phyloP scores from a whole-genome alignment of 257 asterid species.

The Linderniella brevidens region DNA sequence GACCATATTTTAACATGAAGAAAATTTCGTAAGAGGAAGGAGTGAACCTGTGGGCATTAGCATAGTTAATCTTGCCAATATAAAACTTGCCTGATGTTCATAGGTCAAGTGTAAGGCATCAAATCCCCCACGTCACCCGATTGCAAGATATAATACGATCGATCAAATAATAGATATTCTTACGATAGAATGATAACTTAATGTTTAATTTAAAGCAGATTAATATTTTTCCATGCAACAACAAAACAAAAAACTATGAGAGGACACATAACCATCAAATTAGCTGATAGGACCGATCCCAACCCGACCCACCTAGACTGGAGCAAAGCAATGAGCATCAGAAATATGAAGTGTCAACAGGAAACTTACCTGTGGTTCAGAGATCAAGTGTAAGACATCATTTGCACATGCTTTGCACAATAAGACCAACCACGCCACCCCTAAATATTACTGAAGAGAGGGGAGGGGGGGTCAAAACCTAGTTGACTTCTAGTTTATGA shows the following conservation, averaged over 20 bases:
- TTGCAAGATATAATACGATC: too few relatives aligned
- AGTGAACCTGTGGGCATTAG: constrained; percentile 78
- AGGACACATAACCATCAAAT: constrained; percentile 1
- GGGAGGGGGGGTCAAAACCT: neutral
- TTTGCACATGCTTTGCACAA: constrained; percentile 13
- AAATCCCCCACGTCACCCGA: constrained; percentile 43
- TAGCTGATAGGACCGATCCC: constrained; percentile 1
- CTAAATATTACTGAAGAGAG: neutral
- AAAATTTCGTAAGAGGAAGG: neutral
- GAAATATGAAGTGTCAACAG: constrained; percentile 23
- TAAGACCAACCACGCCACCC: neutral
- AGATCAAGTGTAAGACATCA: constrained; percentile 61
- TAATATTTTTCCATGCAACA: constrained; percentile 1
- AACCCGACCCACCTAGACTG: constrained; percentile 11
- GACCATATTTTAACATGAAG: neutral
- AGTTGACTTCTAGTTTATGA: neutral
- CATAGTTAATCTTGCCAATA: constrained; percentile 32
- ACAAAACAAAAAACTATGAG: constrained; percentile 4
- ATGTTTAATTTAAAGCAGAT: too few relatives aligned
- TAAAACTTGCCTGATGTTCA: constrained; percentile 80
- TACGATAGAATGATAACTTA: too few relatives aligned
- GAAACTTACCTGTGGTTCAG: constrained; percentile 55
- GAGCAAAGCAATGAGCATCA: constrained; percentile 43
- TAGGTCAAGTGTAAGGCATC: constrained; percentile 96
- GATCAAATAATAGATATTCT: too few relatives aligned